phyloP scores from a whole-genome alignment of 805 yeast genomes.

The Saccharomycopsis malanga region DNA sequence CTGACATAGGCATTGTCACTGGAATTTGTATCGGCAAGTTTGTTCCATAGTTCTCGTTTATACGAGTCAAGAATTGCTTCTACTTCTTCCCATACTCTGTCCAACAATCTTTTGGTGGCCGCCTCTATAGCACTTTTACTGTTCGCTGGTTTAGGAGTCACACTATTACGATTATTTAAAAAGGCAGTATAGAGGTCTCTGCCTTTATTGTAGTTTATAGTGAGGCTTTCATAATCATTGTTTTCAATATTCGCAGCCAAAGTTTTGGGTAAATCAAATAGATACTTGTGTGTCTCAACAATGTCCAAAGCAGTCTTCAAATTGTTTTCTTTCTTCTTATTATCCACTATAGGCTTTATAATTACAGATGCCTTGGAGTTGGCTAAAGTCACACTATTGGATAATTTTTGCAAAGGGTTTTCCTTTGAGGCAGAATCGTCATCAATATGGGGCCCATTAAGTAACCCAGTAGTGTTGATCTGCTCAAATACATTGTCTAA shows the following conservation, averaged over 20 bases:
- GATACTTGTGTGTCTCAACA: conserved; percentile 43
- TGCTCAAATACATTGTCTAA: conserved; percentile 54
- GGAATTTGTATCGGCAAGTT: conserved; percentile 31
- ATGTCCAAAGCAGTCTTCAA: conserved; percentile 43
- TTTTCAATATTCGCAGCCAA: conserved; percentile 37
- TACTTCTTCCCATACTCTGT: conserved; percentile 50
- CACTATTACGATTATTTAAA: not conserved
- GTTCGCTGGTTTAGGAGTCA: conserved; percentile 1
- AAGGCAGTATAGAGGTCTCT: conserved; percentile 25
- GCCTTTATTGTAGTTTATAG: conserved; percentile 52
- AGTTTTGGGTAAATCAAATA: conserved; percentile 51
- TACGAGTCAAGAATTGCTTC: conserved; percentile 48
- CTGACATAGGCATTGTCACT: conserved; percentile 29
- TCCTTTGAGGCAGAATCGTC: conserved; percentile 27
- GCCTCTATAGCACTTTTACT: conserved; percentile 10
- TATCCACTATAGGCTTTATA: conserved; percentile 53
- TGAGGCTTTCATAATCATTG: conserved; percentile 51
- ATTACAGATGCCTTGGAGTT: conserved; percentile 45
- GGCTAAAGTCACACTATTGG: conserved; percentile 41
- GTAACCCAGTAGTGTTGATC: conserved; percentile 36
- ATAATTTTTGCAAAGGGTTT: conserved; percentile 30
- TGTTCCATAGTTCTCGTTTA: conserved; percentile 46
- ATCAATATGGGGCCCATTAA: conserved; percentile 11
- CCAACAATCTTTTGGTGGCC: conserved; percentile 35
- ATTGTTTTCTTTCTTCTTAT: conserved; percentile 41